phyloP scores from a whole-genome alignment of 192 early-diverging fungal genomes.

The Coemansia sp. region DNA sequence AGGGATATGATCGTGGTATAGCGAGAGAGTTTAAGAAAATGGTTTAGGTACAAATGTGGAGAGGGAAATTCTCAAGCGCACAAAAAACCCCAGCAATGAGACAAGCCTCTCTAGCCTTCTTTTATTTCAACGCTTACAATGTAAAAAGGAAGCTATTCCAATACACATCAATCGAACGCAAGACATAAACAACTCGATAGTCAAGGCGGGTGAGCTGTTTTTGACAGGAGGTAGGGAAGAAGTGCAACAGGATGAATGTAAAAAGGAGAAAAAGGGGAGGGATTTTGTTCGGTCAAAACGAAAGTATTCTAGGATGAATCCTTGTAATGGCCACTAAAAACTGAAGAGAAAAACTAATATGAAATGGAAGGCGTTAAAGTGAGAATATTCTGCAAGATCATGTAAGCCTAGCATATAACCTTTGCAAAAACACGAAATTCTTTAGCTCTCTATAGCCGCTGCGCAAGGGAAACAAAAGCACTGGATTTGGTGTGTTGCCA shows the following conservation, averaged over 20 bases:
- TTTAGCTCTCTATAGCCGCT: background rate
- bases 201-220: no score
- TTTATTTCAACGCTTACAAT: no score
- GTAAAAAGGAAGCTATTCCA: background rate
- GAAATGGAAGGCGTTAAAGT: conserved; percentile 7
- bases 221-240: background rate
- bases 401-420: conserved; percentile 6
- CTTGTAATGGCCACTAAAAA: no score
- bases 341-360: background rate
- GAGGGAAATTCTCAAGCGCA: no score
- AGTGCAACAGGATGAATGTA: background rate
- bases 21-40: background rate
- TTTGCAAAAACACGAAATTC: background rate
- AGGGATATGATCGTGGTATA: background rate
- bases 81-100: background rate
- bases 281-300: background rate
- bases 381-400: conserved; percentile 4
- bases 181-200: background rate
- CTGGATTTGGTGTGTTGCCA: background rate
- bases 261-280: background rate
- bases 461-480: background rate
- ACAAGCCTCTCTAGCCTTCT: background rate
- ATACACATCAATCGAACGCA: background rate
- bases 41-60: background rate
- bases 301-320: background rate